Base-by-base conservation (phyloP, 2,329 filamentous ascomycete genomes). In the Exophiala alcalophila region DNA sequence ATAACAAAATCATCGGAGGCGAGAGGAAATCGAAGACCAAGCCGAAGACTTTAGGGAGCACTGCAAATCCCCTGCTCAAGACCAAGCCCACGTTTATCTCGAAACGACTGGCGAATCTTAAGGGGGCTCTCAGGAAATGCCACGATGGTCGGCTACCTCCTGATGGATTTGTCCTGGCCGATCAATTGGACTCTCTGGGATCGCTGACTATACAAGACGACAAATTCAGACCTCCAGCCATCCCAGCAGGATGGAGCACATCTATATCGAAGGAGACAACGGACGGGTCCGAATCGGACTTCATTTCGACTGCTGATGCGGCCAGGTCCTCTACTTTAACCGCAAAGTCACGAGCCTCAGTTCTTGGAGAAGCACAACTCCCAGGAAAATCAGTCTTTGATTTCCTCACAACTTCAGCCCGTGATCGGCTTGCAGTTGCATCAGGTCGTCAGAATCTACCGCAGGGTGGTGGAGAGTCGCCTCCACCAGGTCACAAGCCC, bases 361-460 rank as follows among this genome's bases (percentile, higher is more conserved):
- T 94, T 1, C 73, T 97, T 1, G 90, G 90, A 24, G 91, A 96
- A 66, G 73, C 78, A 26, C 77, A 80, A 24, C 70, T 97, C 0
- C 90, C 90, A 0, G 87, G 88, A 1, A 96, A 97, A 67, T 97
- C 92, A 0, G 82, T 98, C 2, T 98, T 97, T 62, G 90, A 97
- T 65, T 98, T 86, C 64, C 76, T 98, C 53, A 86, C 86, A 0
- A 74, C 86, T 0, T 77, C 84, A 23, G 80, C 86, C 3, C 81
- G 92, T 49, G 83, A 91, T 37, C 80, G 83, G 18, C 76, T 98
- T 30, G 88, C 77, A 3, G 74, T 79, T 8, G 81, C 81, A 1
- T 88, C 87, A 2, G 90, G 90, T 1, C 88, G 81, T 44, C 66
- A 66, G 2, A 78, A 91, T 58, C 76, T 98, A 2, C 92, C 92